phyloP scores from a whole-genome alignment of 768 basidiomycete genomes.

The Rhodotorula diobovata region DNA sequence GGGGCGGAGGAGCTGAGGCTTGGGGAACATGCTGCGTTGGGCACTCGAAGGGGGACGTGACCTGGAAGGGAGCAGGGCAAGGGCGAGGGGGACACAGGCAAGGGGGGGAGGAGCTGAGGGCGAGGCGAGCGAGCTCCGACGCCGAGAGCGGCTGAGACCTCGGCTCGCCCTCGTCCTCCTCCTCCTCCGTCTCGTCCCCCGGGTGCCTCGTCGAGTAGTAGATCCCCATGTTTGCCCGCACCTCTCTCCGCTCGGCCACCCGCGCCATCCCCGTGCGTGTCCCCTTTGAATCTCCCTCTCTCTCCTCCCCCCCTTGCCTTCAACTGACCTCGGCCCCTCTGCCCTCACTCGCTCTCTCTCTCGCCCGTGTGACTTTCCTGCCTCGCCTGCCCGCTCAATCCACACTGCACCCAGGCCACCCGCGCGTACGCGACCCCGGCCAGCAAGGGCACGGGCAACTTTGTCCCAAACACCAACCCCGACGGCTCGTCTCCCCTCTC shows the following conservation, averaged over 20 bases:
- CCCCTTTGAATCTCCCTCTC: background rate
- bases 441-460: conserved; percentile 3
- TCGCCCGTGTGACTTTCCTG: background rate
- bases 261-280: conserved; percentile 23
- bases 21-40: conserved; percentile 13
- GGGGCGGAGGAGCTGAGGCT: conserved; percentile 21
- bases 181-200: background rate
- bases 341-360: background rate
- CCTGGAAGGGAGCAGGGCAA: background rate
- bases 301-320: background rate
- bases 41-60: too few species aligned
- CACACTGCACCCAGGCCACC: conserved; percentile 6
- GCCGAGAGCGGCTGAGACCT: too few species aligned
- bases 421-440: conserved; percentile 11
- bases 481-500: conserved; percentile 6
- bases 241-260: conserved; percentile 16
- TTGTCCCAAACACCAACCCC: conserved; percentile 22
- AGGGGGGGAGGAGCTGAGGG: background rate
- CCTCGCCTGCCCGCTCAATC: background rate
- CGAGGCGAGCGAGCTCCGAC: background rate
- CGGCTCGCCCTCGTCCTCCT: background rate
- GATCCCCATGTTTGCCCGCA: conserved; percentile 23
- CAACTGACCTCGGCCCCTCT: background rate
- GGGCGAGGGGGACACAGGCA: too few species aligned
- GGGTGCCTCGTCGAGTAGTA: too few species aligned